Evolutionary conservation across 352 stramenopile genomes (phyloP).

Genomic region (Pythium pyrilobum): DNA sequence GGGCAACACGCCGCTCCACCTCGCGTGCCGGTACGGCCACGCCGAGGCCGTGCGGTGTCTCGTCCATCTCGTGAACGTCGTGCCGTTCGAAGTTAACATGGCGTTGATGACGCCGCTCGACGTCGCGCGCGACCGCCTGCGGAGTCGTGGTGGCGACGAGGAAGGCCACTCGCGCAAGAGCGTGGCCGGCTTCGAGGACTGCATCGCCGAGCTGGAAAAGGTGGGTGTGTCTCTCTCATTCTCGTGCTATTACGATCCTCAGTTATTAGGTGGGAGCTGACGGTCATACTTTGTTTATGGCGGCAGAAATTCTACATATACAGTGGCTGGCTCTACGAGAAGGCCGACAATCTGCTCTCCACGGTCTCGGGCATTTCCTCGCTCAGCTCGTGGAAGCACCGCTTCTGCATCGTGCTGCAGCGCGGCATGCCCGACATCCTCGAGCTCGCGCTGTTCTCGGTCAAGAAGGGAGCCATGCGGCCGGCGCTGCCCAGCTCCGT

Average conservation of each 20-base stretch:
- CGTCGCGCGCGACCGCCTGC: slow-evolving; percentile 15
- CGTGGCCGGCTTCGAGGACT: slow-evolving; percentile 11
- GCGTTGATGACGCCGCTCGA: slow-evolving; percentile 25
- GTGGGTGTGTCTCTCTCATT: too few species aligned
- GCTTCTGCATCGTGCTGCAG: slow-evolving; percentile 68
- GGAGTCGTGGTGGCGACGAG: background rate
- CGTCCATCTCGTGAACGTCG: slow-evolving; percentile 9
- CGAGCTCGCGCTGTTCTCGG: slow-evolving; percentile 69
- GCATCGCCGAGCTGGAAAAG: slow-evolving; percentile 29
- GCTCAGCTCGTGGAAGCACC: slow-evolving; percentile 27
- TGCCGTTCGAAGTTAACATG: slow-evolving; percentile 25
- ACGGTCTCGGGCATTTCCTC: slow-evolving; percentile 22
- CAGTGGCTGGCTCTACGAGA: slow-evolving; percentile 28
- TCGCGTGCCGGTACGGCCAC: slow-evolving; percentile 21
- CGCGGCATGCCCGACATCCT: slow-evolving; percentile 49
- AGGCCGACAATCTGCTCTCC: slow-evolving; percentile 26
- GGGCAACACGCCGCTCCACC: slow-evolving; percentile 32
- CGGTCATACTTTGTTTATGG: background rate
- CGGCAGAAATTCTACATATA: slow-evolving; percentile 25
- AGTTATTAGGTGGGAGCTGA: too few species aligned
- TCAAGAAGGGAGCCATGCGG: slow-evolving; percentile 35
- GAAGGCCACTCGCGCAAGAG: background rate
- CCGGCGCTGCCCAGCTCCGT: slow-evolving; percentile 52
- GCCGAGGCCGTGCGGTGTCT: slow-evolving; percentile 16
- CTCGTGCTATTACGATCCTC: too few species aligned